Evolutionary conservation across 441 rosid species (phyloP).

Genomic region (Adansonia gregorii): DNA sequence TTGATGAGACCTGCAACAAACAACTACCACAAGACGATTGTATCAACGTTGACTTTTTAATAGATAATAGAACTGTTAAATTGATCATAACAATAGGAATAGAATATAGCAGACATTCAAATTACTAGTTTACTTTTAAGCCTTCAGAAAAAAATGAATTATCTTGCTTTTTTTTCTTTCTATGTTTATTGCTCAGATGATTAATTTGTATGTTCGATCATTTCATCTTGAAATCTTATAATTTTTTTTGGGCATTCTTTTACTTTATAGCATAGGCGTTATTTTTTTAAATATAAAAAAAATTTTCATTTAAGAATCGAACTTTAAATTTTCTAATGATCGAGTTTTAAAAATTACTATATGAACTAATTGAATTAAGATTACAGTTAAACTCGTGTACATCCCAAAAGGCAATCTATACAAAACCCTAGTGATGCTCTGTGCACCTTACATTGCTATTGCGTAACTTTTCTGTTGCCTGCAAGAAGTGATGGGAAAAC

Average conservation of each 20-base stretch:
- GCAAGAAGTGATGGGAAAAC: too few species aligned
- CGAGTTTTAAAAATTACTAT: too few species aligned
- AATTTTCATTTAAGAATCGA: too few species aligned
- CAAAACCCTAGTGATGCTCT: neutral
- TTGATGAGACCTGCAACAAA: too few species aligned
- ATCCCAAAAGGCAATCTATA: neutral
- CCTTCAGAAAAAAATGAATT: neutral
- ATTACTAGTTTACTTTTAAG: neutral
- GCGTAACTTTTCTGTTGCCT: too few species aligned
- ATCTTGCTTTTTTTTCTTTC: neutral
- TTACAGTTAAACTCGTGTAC: neutral
- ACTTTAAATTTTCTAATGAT: too few species aligned
- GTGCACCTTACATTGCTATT: too few species aligned
- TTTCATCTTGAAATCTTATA: neutral
- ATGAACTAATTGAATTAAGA: too few species aligned
- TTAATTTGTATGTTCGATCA: neutral
- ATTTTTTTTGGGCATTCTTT: neutral
- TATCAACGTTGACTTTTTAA: too few species aligned
- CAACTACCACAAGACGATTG: too few species aligned
- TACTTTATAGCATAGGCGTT: neutral
- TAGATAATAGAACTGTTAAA: neutral
- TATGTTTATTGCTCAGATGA: neutral
- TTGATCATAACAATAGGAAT: neutral
- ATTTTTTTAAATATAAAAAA: too few species aligned
- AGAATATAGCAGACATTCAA: neutral